Percentiles rank a stretch among this genome's conserved stretches.
Conservation (phyloP, 1,139 yeast species). For the Hyphopichia pseudoburtonii region DNA sequence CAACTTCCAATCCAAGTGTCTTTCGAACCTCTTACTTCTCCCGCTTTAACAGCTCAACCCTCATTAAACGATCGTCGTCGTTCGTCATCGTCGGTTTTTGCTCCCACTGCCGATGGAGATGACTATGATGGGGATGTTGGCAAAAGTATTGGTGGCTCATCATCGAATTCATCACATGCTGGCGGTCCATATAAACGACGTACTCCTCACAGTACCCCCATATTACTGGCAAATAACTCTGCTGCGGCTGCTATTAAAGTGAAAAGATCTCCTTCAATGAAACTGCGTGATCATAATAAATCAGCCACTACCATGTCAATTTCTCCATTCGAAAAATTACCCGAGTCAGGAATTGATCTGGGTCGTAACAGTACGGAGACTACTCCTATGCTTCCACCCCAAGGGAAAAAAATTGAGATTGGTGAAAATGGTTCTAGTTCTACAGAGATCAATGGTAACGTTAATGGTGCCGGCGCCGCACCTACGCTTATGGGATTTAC, state of each 20-base stretch:
- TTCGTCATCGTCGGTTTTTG: conserved; percentile 36
- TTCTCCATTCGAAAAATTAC: conserved; percentile 31
- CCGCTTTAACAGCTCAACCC: conserved; percentile 57
- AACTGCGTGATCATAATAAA: conserved; percentile 7
- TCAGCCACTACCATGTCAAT: conserved; percentile 9
- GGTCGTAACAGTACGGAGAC: conserved; percentile 14
- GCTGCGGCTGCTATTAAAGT: conserved; percentile 8
- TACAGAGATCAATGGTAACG: too few species aligned
- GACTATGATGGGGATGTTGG: too few species aligned
- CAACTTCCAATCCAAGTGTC: conserved; percentile 30
- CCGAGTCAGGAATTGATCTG: conserved; percentile 32
- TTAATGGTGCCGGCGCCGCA: too few species aligned
- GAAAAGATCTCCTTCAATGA: conserved; percentile 21
- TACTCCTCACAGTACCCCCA: conserved; percentile 53
- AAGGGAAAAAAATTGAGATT: conserved; percentile 26
- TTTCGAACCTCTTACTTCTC: conserved; percentile 59
- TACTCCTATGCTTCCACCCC: conserved; percentile 44
- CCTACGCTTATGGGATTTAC: conserved; percentile 47
- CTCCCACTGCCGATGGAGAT: conserved; percentile 25
- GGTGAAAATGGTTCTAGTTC: conserved; percentile 9
- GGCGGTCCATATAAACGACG: conserved; percentile 29
- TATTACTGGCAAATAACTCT: conserved; percentile 28
- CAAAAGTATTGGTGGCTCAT: too few species aligned
- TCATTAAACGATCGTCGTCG: conserved; percentile 29
- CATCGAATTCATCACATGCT: conserved; percentile 8